A percentile compares a stretch with the other conserved stretches of the same genome.
Evolutionary conservation across 192 early-diverging fungal genomes (phyloP).

Genomic region (Podila verticillata): DNA sequence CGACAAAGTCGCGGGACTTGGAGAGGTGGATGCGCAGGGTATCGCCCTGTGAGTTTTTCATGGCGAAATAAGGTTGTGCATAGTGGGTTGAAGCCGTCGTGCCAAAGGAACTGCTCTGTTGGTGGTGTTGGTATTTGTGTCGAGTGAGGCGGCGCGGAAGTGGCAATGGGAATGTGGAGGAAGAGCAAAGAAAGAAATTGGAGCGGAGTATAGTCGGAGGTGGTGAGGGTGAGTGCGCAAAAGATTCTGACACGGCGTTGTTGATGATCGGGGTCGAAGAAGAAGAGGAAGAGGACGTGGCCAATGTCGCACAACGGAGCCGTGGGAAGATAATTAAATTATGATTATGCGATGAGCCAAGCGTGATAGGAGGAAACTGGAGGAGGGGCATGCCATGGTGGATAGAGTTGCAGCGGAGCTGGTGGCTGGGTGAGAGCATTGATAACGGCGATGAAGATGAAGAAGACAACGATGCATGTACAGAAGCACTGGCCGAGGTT

Average conservation of each 20-base stretch:
- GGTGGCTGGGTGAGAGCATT: too few relatives aligned
- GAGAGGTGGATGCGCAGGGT: slow-evolving; percentile 55
- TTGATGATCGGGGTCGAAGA: neutral
- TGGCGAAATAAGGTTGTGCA: slow-evolving; percentile 40
- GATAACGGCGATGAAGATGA: too few relatives aligned
- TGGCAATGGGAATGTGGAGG: neutral
- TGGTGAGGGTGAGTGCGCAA: neutral
- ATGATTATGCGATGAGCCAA: neutral
- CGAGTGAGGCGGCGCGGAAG: neutral
- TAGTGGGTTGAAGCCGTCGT: neutral
- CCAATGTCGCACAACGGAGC: neutral
- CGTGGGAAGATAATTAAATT: neutral
- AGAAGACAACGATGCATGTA: too few relatives aligned
- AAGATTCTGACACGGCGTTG: neutral
- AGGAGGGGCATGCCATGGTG: neutral
- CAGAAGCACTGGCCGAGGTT: too few relatives aligned
- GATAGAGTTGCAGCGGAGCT: too few relatives aligned
- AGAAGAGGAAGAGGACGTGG: neutral
- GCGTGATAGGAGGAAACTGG: neutral
- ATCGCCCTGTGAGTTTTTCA: slow-evolving; percentile 47
- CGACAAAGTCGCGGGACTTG: slow-evolving; percentile 59
- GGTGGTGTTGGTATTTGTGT: too few relatives aligned
- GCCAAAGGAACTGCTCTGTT: neutral
- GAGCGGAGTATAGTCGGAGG: too few relatives aligned
- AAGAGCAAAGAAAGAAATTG: too few relatives aligned